Percentiles rank a stretch among this genome's conserved stretches.
These are phyloP conservation scores for Curvularia eragrostidis DNA, from an alignment of 2,329 filamentous ascomycete species.

Conservation along the genomic window DNA sequence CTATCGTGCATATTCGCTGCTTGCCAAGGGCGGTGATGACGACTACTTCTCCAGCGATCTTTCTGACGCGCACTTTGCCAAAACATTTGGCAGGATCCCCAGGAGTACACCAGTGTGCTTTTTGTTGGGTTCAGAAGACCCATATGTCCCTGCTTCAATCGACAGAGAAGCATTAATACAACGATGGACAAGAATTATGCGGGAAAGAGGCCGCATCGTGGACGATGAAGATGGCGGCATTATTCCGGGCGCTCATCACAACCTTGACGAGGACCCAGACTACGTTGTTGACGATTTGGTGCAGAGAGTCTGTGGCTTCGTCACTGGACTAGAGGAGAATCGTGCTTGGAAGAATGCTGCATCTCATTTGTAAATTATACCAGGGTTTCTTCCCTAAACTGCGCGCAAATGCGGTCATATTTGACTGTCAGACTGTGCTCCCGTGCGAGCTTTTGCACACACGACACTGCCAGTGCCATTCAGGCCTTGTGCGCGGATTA, in stretches of 20 bases:
- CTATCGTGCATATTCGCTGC: conserved; percentile 64
- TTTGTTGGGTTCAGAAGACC: conserved; percentile 70
- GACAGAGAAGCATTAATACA: conserved; percentile 65
- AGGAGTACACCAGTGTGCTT: conserved; percentile 63
- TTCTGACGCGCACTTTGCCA: conserved; percentile 61
- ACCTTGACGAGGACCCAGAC: conserved; percentile 56
- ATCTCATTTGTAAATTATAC: conserved; percentile 3
- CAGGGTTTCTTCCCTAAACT: not conserved
- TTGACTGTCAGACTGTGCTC: not conserved
- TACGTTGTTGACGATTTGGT: conserved; percentile 59
- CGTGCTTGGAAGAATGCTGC: conserved; percentile 3
- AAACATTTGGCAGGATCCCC: conserved; percentile 71
- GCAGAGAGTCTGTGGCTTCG: conserved; percentile 58
- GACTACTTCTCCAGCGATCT: conserved; percentile 89
- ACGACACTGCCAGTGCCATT: not conserved
- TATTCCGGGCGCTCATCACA: conserved; percentile 59
- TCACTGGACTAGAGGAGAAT: conserved; percentile 38
- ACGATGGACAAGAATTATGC: conserved; percentile 61
- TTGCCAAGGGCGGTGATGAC: conserved; percentile 71
- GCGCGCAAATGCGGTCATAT: not conserved
- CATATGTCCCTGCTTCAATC: conserved; percentile 65
- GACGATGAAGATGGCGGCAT: conserved; percentile 59
- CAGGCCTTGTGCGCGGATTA: not conserved
- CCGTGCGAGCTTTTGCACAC: not conserved
- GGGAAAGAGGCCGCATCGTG: conserved; percentile 54